Conservation (phyloP, 805 yeast species). For the Candida argentea region DNA sequence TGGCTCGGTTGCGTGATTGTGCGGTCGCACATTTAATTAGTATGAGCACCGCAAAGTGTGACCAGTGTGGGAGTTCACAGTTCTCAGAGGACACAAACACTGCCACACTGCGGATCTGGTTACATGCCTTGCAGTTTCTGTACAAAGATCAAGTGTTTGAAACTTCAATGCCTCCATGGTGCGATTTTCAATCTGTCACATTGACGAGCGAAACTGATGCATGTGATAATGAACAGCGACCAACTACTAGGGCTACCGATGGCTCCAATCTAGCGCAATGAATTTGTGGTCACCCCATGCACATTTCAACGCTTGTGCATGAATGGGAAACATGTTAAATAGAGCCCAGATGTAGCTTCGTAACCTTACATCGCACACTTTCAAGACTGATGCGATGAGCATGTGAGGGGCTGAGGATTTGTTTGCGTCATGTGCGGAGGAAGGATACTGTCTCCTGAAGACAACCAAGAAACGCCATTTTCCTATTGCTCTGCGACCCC, state of each 20-base stretch:
- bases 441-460: slow-evolving; percentile 35
- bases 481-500: no score
- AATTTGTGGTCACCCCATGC: no score
- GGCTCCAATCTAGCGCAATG: no score
- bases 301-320: no score
- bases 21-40: slow-evolving; percentile 21
- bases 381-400: no score
- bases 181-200: not conserved
- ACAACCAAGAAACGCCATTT: not conserved
- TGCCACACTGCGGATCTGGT: slow-evolving; percentile 27
- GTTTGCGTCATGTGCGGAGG: slow-evolving; percentile 30
- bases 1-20: no score
- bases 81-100: slow-evolving; percentile 19
- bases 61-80: slow-evolving; percentile 22
- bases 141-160: not conserved
- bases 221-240: no score
- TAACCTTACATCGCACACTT: no score
- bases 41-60: slow-evolving; percentile 14
- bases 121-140: slow-evolving; percentile 32
- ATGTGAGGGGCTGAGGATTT: slow-evolving; percentile 11
- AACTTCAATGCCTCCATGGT: not conserved
- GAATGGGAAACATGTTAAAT: no score
- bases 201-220: no score
- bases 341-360: no score
- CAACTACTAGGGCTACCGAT: no score